Base-by-base conservation (phyloP, 345 rosid species). In the Lepidium africanum region DNA sequence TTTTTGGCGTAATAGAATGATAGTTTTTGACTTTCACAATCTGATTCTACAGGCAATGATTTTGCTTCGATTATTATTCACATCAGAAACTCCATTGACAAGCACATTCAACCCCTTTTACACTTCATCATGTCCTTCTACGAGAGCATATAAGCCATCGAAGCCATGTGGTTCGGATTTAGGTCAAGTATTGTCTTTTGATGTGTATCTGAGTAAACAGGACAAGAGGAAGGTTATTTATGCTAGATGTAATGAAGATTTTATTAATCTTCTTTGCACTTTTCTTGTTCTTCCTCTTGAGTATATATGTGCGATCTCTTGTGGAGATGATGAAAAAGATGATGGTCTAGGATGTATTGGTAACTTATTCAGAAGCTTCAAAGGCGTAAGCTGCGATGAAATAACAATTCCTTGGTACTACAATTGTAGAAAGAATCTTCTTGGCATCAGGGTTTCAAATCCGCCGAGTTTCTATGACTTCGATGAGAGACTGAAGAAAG, bases 21-120 rank as follows among this genome's bases (percentile, higher is more conserved):
- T 1, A 11, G 5, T 45, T 16, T 33, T 38, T 46, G 13, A 46
- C 42, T 16, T 61, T 5, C 17, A 10, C 11, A 32, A 2, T 45
- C 9, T 46, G 6, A 62, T 5, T 62, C 10, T 35, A 47, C 56
- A 63, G 43, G 67, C 56, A 47, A 36, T 63, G 55, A 35, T 19
- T 47, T 47, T 63, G 19, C 45, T 63, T 48, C 11, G 37, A 50
- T 63, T 21, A 10, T n/a, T 63, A n/a, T 48, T 63, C 68, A 36
- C 57, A 21, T 63, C 68, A 36, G 57, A 63, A 49, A 49, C 36
- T 21, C 69, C 69, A 48, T 21, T 63, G 36, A 48, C 57, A 48
- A 9, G 6, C 4, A 48, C 36, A n/a, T 63, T 48, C 56, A 17
- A 11, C 12, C 56, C 45, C 0, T 63, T 63, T 36, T 14, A 63